Conservation (phyloP, 2,329 filamentous ascomycete species). For the Clonostachys chloroleuca region DNA sequence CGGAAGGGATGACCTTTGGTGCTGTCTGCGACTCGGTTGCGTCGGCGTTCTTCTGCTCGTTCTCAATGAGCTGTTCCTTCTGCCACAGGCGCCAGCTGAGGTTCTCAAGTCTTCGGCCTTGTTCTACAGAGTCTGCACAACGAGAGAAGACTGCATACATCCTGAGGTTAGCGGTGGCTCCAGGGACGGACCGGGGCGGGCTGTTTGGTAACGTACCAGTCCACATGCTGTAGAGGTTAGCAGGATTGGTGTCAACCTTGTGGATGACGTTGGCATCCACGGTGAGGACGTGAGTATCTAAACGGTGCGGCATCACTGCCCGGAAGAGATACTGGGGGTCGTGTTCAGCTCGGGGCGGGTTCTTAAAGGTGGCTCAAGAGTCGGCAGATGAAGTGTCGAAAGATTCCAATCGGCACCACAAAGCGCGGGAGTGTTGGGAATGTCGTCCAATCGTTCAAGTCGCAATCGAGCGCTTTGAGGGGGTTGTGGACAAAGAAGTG, state of each 20-base stretch:
- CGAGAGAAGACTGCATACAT: conserved; percentile 74
- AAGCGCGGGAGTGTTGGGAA: too few species aligned
- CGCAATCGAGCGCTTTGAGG: too few species aligned
- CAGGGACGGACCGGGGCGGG: conserved; percentile 1
- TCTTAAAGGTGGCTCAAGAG: too few species aligned
- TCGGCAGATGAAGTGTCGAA: too few species aligned
- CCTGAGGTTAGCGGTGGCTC: conserved; percentile 18
- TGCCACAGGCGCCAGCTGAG: conserved; percentile 96
- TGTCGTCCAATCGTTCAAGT: too few species aligned
- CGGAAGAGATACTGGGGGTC: not conserved
- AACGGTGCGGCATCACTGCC: conserved; percentile 71
- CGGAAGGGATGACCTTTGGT: conserved; percentile 43
- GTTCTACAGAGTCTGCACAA: conserved; percentile 89
- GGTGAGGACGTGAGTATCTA: conserved; percentile 82
- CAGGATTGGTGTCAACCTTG: conserved; percentile 87
- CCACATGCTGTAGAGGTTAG: conserved; percentile 96
- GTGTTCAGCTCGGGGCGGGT: not conserved
- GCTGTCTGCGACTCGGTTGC: conserved; percentile 31
- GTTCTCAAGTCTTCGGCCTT: conserved; percentile 90
- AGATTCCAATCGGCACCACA: too few species aligned
- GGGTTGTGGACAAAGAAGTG: too few species aligned
- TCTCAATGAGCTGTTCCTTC: conserved; percentile 74
- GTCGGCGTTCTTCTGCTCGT: conserved; percentile 52
- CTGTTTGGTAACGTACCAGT: conserved; percentile 54
- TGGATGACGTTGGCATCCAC: conserved; percentile 90